Evolutionary conservation across 2,329 filamentous ascomycete genomes (phyloP), one percentile per base, ranked within the genome.

Genomic region (Amauroascus verrucosus): DNA sequence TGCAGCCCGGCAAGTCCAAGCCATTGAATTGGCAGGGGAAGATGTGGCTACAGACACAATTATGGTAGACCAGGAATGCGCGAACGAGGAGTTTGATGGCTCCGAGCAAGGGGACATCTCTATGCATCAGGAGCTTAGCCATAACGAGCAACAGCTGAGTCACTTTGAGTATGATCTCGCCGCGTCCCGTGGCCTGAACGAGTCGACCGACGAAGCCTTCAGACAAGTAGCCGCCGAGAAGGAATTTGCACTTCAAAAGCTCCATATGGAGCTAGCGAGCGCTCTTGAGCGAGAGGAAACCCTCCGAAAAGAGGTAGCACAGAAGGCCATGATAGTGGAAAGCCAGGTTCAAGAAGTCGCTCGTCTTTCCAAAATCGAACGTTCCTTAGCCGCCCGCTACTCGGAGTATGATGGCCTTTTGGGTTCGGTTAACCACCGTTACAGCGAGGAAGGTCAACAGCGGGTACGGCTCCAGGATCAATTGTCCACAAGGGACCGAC

Each of bases 291-390:
- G 48, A 51, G 48, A 43, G 38, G 37, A 32, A 22, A 18, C 37
- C 44, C 48, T 51, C 14, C n/a, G 44, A 38, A 16, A 51, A 38
- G 48, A 43, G 38, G 24, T 44, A 43, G 48, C n/a, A 24, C 48
- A 43, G 38, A 51, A 44, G 24, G 24, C 28, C 40, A 3, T 6
- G 18, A 16, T 16, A 40, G 14, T 38, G 18, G 41, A 37, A 14
- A 24, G 28, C 28, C 26, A 35, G 8, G 30, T 1, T 14, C 20
- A 40, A 11, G 47, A 40, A 13, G 4, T 32, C 22, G 26, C 33
- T 13, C 33, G 26, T 3, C 47, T 41, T 28, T 18, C 20, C 14
- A 26, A 40, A 32, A n/a, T 7, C 3, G 32, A 30, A 16, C 16
- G 18, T 11, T 1, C 6, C 20, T 6, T 32, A 35, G 13, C 16